phyloP scores from a whole-genome alignment of 768 basidiomycete genomes.

The Boletus rubescentipes region DNA sequence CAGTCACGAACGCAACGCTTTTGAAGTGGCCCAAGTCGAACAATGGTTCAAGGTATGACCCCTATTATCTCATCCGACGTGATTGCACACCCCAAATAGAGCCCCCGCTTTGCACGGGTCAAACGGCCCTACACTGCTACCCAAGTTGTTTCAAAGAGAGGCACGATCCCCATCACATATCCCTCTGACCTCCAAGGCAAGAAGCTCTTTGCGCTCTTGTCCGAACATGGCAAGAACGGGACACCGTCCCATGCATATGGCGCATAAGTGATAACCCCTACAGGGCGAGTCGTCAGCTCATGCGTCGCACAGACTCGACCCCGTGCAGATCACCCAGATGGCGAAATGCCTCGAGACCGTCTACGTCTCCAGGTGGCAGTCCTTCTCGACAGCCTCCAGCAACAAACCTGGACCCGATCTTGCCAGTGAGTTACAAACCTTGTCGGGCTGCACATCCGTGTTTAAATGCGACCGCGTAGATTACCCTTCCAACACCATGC shows the following conservation, averaged over 20 bases:
- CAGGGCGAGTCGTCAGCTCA: background rate
- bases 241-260: constrained; percentile 96
- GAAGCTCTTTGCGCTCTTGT: constrained; percentile 79
- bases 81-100: constrained; percentile 43
- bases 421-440: constrained; percentile 65
- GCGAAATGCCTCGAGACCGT: constrained; percentile 97
- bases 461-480: constrained; percentile 47
- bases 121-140: constrained; percentile 90
- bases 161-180: constrained; percentile 81
- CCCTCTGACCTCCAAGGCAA: constrained; percentile 82
- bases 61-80: constrained; percentile 6
- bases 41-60: constrained; percentile 85
- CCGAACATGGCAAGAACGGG: constrained; percentile 70
- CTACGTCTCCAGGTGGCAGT: constrained; percentile 97
- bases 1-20: constrained; percentile 58
- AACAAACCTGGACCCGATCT: constrained; percentile 99
- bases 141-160: constrained; percentile 92
- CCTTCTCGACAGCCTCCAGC: constrained; percentile 91
- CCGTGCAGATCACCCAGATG: constrained; percentile 99
- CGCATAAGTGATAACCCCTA: constrained; percentile 62
- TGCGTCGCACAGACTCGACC: constrained; percentile 74
- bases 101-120: constrained; percentile 82
- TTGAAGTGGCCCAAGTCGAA: constrained; percentile 87
- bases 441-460: too few relatives aligned
- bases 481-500: constrained; percentile 98